Conservation (phyloP, 208 protist species). For the Leishmania mexicana region DNA sequence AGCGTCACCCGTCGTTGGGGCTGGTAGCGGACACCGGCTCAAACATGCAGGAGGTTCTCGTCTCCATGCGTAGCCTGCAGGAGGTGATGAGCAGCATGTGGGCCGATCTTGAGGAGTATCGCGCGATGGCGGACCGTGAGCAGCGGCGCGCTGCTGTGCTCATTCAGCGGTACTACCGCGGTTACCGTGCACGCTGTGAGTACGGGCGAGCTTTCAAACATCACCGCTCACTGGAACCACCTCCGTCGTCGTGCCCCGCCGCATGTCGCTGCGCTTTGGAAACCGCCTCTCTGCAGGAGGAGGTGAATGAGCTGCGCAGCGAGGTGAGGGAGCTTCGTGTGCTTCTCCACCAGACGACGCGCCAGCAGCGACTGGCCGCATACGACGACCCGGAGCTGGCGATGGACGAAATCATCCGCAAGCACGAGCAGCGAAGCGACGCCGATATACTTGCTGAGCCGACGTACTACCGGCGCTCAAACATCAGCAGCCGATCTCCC, state of each 20-base stretch:
- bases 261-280: constrained; percentile 12
- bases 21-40: constrained; percentile 20
- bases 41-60: constrained; percentile 51
- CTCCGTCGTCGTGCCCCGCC: not conserved
- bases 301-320: constrained; percentile 36
- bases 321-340: constrained; percentile 45
- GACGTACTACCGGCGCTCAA: not conserved
- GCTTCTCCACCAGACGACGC: constrained; percentile 32
- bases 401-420: constrained; percentile 54
- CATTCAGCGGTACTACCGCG: constrained; percentile 84
- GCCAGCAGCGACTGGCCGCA: constrained; percentile 32
- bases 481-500: constrained; percentile 11
- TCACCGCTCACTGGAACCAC: not conserved
- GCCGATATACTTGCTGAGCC: not conserved
- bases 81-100: constrained; percentile 66
- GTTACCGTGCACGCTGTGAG: constrained; percentile 51
- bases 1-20: constrained; percentile 23
- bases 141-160: constrained; percentile 58
- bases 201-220: constrained; percentile 42
- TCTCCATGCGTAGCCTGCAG: constrained; percentile 56
- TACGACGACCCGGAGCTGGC: constrained; percentile 43
- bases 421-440: constrained; percentile 17
- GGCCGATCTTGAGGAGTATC: constrained; percentile 65
- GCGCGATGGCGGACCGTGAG: constrained; percentile 46
- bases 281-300: constrained; percentile 32